Evolutionary conservation across 768 basidiomycete genomes (phyloP).

Genomic region (Amanita polypyramis): DNA sequence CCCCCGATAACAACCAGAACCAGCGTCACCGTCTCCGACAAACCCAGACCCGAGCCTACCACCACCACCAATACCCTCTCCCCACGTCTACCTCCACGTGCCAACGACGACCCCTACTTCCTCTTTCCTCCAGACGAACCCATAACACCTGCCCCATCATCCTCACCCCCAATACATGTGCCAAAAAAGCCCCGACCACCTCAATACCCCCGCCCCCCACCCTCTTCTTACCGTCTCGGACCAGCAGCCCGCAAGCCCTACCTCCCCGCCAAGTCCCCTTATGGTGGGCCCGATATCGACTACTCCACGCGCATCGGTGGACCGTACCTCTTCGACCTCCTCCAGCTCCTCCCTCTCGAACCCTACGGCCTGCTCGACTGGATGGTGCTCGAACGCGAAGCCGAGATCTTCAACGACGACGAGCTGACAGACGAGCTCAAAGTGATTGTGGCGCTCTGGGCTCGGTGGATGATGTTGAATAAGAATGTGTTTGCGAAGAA

Average conservation of each 20-base stretch:
- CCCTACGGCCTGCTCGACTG: constrained; percentile 58
- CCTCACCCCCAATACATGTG: not conserved
- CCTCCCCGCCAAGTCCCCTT: constrained; percentile 36
- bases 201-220: constrained; percentile 30
- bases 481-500: constrained; percentile 24
- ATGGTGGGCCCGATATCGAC: constrained; percentile 33
- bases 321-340: constrained; percentile 51
- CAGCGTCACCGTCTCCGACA: not conserved
- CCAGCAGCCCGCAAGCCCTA: constrained; percentile 43
- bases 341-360: constrained; percentile 49
- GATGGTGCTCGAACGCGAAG: constrained; percentile 62
- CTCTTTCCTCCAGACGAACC: not conserved
- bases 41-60: not conserved
- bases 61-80: not conserved
- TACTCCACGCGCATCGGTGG: constrained; percentile 63
- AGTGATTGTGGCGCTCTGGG: constrained; percentile 72
- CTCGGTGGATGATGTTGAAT: constrained; percentile 59
- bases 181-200: constrained; percentile 7
- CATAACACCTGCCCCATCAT: constrained; percentile 9
- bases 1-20: too few relatives aligned
- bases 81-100: not conserved
- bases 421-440: constrained; percentile 69
- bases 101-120: not conserved
- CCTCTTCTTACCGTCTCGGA: constrained; percentile 32
- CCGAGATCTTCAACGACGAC: constrained; percentile 64